Percentiles rank a stretch among this genome's conserved stretches.
Evolutionary conservation across 169 alveolate genomes (phyloP).

Genomic region (Cryptosporidium canis): DNA sequence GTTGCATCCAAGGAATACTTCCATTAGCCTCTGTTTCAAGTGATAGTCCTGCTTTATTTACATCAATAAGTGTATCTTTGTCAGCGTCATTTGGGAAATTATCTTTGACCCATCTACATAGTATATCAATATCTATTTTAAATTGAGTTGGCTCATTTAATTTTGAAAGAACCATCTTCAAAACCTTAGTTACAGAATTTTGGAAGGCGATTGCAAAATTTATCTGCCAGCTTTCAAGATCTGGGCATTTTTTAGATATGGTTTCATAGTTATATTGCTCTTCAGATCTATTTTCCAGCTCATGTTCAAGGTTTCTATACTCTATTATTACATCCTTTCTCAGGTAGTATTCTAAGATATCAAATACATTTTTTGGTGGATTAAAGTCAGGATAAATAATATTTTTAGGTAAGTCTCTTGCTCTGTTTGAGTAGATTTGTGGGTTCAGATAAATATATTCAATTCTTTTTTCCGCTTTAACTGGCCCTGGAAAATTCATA

Average conservation of each 20-base stretch:
- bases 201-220: slow-evolving; percentile 37
- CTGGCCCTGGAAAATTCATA: slow-evolving; percentile 41
- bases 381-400: slow-evolving; percentile 25
- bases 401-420: slow-evolving; percentile 36
- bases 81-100: not conserved
- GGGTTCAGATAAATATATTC: slow-evolving; percentile 30
- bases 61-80: not conserved
- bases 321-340: not conserved
- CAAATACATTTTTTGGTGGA: slow-evolving; percentile 53
- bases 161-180: slow-evolving; percentile 46
- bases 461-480: slow-evolving; percentile 37
- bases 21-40: not conserved
- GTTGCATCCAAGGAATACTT: slow-evolving; percentile 22
- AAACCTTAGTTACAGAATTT: slow-evolving; percentile 25
- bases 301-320: slow-evolving; percentile 1
- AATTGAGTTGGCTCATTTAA: not conserved
- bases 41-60: not conserved
- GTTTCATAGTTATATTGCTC: not conserved
- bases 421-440: slow-evolving; percentile 47
- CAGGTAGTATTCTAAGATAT: slow-evolving; percentile 11
- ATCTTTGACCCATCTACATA: slow-evolving; percentile 34
- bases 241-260: not conserved
- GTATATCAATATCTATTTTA: not conserved
- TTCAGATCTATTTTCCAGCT: not conserved
- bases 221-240: slow-evolving; percentile 42